Percentiles rank a stretch among this genome's conserved stretches.
Conservation (phyloP, 306 rosid genomes). For the Abrus pulchellus region DNA sequence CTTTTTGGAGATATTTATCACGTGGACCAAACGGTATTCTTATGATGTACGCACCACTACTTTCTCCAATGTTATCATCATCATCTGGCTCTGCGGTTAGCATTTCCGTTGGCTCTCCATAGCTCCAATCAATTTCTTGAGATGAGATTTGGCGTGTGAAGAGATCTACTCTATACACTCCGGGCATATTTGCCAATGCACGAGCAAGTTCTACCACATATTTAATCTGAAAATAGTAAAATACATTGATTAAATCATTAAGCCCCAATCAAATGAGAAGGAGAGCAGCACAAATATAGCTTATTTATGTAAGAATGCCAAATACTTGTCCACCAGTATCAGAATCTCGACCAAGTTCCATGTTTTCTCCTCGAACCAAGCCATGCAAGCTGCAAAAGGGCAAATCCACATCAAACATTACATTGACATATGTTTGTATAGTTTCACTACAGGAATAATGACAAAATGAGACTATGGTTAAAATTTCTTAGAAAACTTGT, state of each 20-base stretch:
- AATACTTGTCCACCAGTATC: slow-evolving; percentile 93
- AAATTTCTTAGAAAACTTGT: neutral
- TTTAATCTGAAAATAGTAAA: slow-evolving; percentile 62
- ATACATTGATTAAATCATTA: slow-evolving; percentile 33
- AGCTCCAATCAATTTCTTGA: slow-evolving; percentile 89
- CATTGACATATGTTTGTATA: no score
- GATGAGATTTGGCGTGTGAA: slow-evolving; percentile 85
- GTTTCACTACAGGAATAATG: no score
- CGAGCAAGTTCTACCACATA: slow-evolving; percentile 91
- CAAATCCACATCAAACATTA: no score
- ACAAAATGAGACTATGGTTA: neutral
- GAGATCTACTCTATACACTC: slow-evolving; percentile 87
- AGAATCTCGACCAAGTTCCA: slow-evolving; percentile 94
- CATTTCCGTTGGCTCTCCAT: slow-evolving; percentile 93
- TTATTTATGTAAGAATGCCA: slow-evolving; percentile 18
- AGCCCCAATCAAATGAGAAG: neutral
- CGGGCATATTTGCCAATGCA: slow-evolving; percentile 87
- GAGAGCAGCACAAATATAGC: neutral
- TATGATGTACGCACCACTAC: slow-evolving; percentile 89
- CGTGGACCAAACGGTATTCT: slow-evolving; percentile 93
- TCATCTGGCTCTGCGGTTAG: slow-evolving; percentile 64
- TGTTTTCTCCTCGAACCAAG: slow-evolving; percentile 82
- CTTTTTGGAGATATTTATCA: slow-evolving; percentile 76
- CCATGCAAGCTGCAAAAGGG: slow-evolving; percentile 58
- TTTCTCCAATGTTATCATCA: slow-evolving; percentile 74